phyloP scores from a whole-genome alignment of 441 rosid genomes.

The Erodium texanum region DNA sequence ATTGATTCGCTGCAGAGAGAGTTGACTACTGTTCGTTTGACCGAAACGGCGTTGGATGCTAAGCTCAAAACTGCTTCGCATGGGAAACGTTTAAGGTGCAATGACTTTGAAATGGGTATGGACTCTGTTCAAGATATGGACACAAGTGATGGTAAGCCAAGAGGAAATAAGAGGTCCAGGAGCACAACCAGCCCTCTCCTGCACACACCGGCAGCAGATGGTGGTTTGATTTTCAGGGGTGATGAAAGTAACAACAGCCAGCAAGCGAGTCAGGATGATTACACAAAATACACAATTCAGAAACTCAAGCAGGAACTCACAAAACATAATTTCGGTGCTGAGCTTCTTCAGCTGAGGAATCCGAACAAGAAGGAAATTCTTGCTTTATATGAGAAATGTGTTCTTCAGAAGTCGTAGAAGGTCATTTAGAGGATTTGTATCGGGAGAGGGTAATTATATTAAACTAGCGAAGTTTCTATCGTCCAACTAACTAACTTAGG shows the following conservation, averaged over 20 bases:
- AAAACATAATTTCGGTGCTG: constrained; percentile 67
- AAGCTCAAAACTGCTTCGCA: constrained; percentile 71
- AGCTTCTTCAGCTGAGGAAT: constrained; percentile 63
- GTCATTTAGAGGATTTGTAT: too few species aligned
- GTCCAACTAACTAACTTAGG: too few species aligned
- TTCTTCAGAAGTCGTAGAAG: constrained; percentile 54
- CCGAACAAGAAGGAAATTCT: constrained; percentile 81
- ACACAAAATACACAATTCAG: constrained; percentile 65
- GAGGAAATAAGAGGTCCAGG: constrained; percentile 57
- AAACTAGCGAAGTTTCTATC: too few species aligned
- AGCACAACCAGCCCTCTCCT: constrained; percentile 53
- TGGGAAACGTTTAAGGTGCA: constrained; percentile 61
- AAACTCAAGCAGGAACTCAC: constrained; percentile 86
- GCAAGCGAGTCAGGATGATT: constrained; percentile 56
- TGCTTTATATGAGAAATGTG: constrained; percentile 63
- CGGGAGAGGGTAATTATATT: too few species aligned
- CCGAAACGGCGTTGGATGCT: constrained; percentile 73
- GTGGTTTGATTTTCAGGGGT: constrained; percentile 52
- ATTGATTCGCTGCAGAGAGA: constrained; percentile 80
- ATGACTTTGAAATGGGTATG: constrained; percentile 55
- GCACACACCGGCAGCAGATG: constrained; percentile 50
- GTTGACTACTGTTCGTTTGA: constrained; percentile 70
- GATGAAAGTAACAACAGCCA: constrained; percentile 59
- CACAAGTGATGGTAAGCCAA: constrained; percentile 35
- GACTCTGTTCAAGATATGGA: constrained; percentile 57